phyloP scores from a whole-genome alignment of 768 basidiomycete species.

The Collybia nuda region DNA sequence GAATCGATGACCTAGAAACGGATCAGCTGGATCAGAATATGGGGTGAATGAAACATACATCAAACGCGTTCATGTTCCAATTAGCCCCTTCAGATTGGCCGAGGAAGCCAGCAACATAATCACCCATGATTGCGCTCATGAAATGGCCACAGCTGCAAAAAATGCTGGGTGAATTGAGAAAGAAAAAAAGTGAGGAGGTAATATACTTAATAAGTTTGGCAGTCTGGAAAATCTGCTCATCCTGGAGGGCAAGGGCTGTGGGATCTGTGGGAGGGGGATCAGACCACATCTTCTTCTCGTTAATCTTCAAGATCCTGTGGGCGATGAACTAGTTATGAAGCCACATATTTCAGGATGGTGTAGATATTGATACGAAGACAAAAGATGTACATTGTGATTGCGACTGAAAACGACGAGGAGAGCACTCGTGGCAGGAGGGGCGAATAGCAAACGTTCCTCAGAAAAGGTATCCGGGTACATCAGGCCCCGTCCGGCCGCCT shows the following conservation, averaged over 20 bases:
- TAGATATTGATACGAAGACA: slow-evolving; percentile 5
- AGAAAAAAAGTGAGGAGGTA: not conserved
- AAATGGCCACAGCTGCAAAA: slow-evolving; percentile 49
- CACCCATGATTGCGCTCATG: slow-evolving; percentile 53
- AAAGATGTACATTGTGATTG: slow-evolving; percentile 52
- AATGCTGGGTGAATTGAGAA: not conserved
- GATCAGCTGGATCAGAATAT: not conserved
- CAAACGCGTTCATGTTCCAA: slow-evolving; percentile 53
- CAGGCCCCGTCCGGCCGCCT: slow-evolving; percentile 45
- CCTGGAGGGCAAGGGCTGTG: slow-evolving; percentile 28
- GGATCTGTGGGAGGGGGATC: slow-evolving; percentile 36
- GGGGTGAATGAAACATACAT: slow-evolving; percentile 18
- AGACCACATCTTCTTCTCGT: slow-evolving; percentile 48
- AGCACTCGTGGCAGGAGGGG: slow-evolving; percentile 53
- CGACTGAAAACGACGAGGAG: slow-evolving; percentile 56
- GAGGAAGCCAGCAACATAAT: slow-evolving; percentile 60
- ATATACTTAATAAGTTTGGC: slow-evolving; percentile 51
- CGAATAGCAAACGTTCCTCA: slow-evolving; percentile 49
- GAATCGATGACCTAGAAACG: slow-evolving; percentile 30
- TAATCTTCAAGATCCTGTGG: slow-evolving; percentile 49
- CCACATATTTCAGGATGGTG: not conserved
- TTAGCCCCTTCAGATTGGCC: slow-evolving; percentile 51
- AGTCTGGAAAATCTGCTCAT: slow-evolving; percentile 60
- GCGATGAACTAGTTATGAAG: slow-evolving; percentile 46
- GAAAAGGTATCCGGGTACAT: slow-evolving; percentile 55